These are phyloP conservation scores for Aspergillus flavus DNA, from an alignment of 2,329 filamentous ascomycete species.

Conservation along the genomic window DNA sequence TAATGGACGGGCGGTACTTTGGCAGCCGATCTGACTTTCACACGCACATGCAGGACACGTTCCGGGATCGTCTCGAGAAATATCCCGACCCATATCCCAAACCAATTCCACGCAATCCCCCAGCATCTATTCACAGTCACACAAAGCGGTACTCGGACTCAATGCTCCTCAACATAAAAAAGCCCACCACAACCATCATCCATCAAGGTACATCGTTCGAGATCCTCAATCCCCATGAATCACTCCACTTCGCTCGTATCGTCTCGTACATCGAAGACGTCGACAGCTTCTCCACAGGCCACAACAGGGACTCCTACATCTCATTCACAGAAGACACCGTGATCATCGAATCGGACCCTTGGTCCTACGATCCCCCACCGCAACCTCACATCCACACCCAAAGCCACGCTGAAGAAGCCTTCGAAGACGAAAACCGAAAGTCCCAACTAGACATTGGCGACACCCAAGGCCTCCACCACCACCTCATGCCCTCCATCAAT, in stretches of 20 bases:
- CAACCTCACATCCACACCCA: not conserved
- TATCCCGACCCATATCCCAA: conserved; percentile 22
- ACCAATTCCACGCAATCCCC: conserved; percentile 16
- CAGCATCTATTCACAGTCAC: conserved; percentile 17
- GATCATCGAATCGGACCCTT: conserved; percentile 19
- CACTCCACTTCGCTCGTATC: conserved; percentile 37
- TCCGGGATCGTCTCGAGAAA: conserved; percentile 33
- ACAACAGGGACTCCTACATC: conserved; percentile 27
- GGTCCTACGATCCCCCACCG: conserved; percentile 9
- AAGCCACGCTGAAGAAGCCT: not conserved
- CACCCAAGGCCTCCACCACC: conserved; percentile 6
- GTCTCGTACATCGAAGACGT: conserved; percentile 40
- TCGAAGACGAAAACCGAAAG: conserved; percentile 13
- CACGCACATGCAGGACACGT: conserved; percentile 28
- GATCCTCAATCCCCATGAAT: conserved; percentile 42
- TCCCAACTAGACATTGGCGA: not conserved
- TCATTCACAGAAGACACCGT: conserved; percentile 13
- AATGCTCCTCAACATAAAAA: conserved; percentile 28
- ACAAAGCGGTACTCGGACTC: conserved; percentile 29
- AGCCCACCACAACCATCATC: conserved; percentile 31
- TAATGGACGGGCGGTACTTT: not conserved
- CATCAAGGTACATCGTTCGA: conserved; percentile 41
- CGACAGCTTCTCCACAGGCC: conserved; percentile 27
- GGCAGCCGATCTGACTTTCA: not conserved
- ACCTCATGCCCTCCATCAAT: conserved; percentile 31